Base-by-base conservation (phyloP, 2,329 filamentous ascomycete species). In the Colletotrichum sp. region DNA sequence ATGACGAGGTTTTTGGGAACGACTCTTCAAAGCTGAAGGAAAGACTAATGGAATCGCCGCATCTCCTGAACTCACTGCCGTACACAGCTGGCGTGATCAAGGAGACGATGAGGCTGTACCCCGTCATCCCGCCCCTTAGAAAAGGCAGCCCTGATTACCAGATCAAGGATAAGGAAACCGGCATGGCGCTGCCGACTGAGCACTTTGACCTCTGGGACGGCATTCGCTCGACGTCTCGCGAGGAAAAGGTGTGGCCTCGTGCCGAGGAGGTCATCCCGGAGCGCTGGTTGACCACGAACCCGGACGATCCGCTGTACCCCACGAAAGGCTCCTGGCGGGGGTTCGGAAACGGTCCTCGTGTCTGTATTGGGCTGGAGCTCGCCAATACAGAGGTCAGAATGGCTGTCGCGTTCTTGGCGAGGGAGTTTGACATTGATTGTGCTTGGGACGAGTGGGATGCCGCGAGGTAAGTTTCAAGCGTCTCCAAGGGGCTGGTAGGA, bases 31-130 rank as follows among this genome's bases (percentile, higher is more conserved):
- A 81, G 3, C 81, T 83, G 8, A 81, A 83, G 1, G 84, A 84
- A 34, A 78, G 79, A 0, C 78, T 87, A 16, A 81, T 87, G 5
- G 81, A 84, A 15, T 81, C 88, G 6, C 87, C 89, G 1, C 81
- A 85, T 34, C 83, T 87, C 7, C 82, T 92, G 66, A 89, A 89
- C 77, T 82, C 86, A 8, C 83, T 92, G 6, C 83, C 84, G 0
- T 92, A 90, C 78, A 89, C 89, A 2, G 83, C 83, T 4, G 90
- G 88, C n/a, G 86, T 91, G 7, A 85, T 91, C 72, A 90, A 90
- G 74, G 91, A 93, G 80, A 83, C 86, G 0, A 83, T 92, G 2
- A 85, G 90, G 4, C 78, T 92, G 18, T 89, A 87, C 73, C 89
- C 90, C 0, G 85, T 89, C 2, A 88, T 76, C 81, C 84, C 84